phyloP scores from a whole-genome alignment of 2,329 filamentous ascomycete species.

The Aspergillus hiratsukae region DNA sequence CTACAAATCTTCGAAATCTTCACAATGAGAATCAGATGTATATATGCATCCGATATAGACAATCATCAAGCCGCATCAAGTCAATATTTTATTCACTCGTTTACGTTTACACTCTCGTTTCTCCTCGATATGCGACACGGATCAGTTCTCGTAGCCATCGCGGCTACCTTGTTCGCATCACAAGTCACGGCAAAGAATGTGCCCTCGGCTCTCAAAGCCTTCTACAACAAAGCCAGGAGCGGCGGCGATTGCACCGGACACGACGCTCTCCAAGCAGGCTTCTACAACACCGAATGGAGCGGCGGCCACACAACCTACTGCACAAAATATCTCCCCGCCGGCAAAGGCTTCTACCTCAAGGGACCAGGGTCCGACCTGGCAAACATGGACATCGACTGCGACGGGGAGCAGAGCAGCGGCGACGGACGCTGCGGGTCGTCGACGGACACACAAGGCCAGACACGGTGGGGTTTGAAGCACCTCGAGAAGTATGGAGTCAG shows the following conservation, averaged over 20 bases:
- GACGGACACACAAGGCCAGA: constrained; percentile 7
- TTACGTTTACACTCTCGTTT: not conserved
- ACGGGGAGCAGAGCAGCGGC: constrained; percentile 4
- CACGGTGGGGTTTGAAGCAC: constrained; percentile 6
- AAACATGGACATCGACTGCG: constrained; percentile 18
- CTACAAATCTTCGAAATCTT: too few species aligned
- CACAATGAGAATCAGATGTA: too few species aligned
- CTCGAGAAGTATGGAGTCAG: constrained; percentile 10
- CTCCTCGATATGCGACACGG: not conserved
- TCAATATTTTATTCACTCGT: not conserved
- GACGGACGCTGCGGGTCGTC: constrained; percentile 7
- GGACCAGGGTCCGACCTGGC: constrained; percentile 1
- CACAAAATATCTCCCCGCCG: constrained; percentile 2
- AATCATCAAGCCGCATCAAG: too few species aligned
- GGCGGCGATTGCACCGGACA: constrained; percentile 4
- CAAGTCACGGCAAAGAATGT: constrained; percentile 3
- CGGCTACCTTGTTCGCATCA: not conserved
- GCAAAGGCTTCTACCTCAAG: constrained; percentile 9
- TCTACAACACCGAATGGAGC: constrained; percentile 10
- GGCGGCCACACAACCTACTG: constrained; percentile 11
- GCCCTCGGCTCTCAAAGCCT: constrained; percentile 9
- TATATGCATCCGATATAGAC: too few species aligned
- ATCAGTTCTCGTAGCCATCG: not conserved
- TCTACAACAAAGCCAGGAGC: constrained; percentile 12
- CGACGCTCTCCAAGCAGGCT: constrained; percentile 6